Base-by-base conservation (phyloP, 495 filamentous ascomycete species). In the Margaritispora aquatica region DNA sequence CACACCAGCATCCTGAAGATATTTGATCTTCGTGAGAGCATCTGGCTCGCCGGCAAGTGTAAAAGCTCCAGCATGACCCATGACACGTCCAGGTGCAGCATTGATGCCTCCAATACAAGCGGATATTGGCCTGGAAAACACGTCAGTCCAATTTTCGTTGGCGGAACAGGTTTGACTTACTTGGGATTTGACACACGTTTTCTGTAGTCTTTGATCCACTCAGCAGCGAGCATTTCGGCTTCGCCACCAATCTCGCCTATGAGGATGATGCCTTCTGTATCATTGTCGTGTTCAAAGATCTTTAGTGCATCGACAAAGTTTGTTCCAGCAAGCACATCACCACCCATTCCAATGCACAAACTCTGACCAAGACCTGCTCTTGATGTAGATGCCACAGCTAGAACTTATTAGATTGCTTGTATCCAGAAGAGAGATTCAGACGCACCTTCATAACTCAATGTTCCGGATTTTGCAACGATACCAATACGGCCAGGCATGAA, bases 1-100 rank as follows among this genome's bases (percentile, higher is more conserved):
- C 0, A 83, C 88, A 5, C 89, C 89, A 17, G 84, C 89, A 58
- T 77, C 73, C 66, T 87, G 73, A n/a, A 95, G 77, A 17, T 80
- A 79, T 22, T 78, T 76, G 56, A 88, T 84, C 71, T 95, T 95
- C 15, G 75, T 75, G 26, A 73, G 71, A 0, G 86, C 82, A 57
- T 78, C 77, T 8, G 84, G 83, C 60, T 95, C 89, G 17, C 86
- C 85, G 9, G 82, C 75, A 0, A 83, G 77, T 27, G 80, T 76
- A 74, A 89, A 89, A 29, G 92, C 92, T 17, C 92, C 92, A 15
- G 90, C 88, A 71, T 96, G 92, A 20, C 92, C 92, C 90, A 96
- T 94, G 31, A 91, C 79, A n/a, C 80, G 79, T 0, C 87, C 86
- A 17, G 76, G 71, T 7, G 79, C 77, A 31, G 89, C 87, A 31